Percentiles rank a stretch among this genome's conserved stretches.
Conservation (phyloP, 2,329 filamentous ascomycete genomes). For the Aschersonia sp. region DNA sequence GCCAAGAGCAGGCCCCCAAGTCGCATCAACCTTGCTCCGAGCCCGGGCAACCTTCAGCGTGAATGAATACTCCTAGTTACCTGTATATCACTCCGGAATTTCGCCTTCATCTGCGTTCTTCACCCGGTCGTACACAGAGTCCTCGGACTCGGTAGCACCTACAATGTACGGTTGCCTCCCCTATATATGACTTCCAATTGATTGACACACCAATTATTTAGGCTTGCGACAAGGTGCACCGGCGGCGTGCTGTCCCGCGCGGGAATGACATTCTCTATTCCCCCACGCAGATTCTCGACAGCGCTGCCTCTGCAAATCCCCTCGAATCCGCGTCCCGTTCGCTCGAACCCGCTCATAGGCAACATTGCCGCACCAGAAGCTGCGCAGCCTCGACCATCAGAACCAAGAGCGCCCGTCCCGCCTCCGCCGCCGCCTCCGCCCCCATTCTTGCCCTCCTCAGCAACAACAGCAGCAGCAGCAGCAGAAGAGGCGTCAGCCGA, state of each 20-base stretch:
- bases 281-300: conserved; percentile 17
- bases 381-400: neutral
- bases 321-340: conserved; percentile 5
- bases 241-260: conserved; percentile 16
- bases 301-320: conserved; percentile 13
- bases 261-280: conserved; percentile 7
- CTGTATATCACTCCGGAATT: no score
- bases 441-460: neutral
- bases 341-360: conserved; percentile 17
- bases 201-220: conserved; percentile 1
- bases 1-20: neutral
- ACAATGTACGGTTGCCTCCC: neutral
- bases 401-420: neutral
- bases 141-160: neutral
- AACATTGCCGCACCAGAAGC: conserved; percentile 9
- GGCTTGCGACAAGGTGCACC: conserved; percentile 14
- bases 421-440: conserved; percentile 8
- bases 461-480: conserved; percentile 3
- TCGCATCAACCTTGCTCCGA: conserved; percentile 18
- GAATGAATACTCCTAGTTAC: neutral
- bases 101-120: no score
- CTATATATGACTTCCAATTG: no score
- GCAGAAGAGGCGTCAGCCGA: no score
- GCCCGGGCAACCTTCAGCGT: conserved; percentile 3
- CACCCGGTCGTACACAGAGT: neutral